Evolutionary conservation across 345 rosid genomes (phyloP), one percentile per base, ranked within the genome.

Genomic region (Crucihimalaya himalaica): DNA sequence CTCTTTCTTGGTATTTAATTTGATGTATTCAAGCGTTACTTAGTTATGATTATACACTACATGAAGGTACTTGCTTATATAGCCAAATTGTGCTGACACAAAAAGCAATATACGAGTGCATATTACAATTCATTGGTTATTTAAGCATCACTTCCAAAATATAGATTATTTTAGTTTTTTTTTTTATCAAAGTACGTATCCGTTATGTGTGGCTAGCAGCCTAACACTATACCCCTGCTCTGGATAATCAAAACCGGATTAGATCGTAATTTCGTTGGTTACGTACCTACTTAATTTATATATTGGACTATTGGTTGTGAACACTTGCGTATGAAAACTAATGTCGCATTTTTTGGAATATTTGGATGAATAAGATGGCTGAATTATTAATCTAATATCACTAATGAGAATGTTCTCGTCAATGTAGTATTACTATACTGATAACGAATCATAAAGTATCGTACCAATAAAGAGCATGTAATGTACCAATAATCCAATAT

Each of bases 1-100:
- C 48, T 59, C 70, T 68, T 68, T 65, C 54, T 70, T 29, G 23
- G 19, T 70, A 34, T 57, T 63, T 76, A n/a, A n/a, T n/a, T 63
- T 76, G 61, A 34, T 70, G 71, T 55, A 28, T 27, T 51, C 21
- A 27, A 56, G 29, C 58, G 23, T 23, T 48, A 50, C 55, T 70
- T 47, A 31, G 46, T 75, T 53, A 18, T 71, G 68, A 51, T 57
- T 47, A 55, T 19, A 58, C 50, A 70, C 47, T 32, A 48, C 51
- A 52, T 66, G 68, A 48, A 63, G 8, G 7, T 40, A 64, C 48
- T 50, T 77, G 72, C 77, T 77, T 77, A 77, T 77, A 77, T 77
- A 77, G 73, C 68, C 81, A 64, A 50, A 34, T 50, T 71, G 69
- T 25, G 73, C 73, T 66, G 77, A 77, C 81, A 32, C 67, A 66